Base-by-base conservation (phyloP, 1,139 yeast species). In the Scheffersomyces stambukii region DNA sequence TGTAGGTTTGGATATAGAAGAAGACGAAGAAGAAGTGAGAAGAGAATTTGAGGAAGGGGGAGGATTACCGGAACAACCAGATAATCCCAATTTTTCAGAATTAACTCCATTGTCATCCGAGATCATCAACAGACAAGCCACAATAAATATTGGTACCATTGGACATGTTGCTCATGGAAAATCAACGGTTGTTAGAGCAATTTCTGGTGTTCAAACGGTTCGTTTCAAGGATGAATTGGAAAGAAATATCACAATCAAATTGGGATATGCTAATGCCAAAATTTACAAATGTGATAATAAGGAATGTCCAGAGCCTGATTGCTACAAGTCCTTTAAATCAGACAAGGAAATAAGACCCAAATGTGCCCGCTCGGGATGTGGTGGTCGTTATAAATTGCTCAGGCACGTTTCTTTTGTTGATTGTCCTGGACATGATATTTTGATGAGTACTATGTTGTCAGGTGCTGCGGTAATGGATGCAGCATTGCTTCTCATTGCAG, bases 381-480 rank as follows among this genome's bases (percentile, higher is more conserved):
- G 55, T 11, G 95, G 96, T 39, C 84, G 95, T 55, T 89, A 88
- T 63, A 75, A 77, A 50, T 72, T 93, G 45, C 78, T 88, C 28
- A 86, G 99, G 64, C 99, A 93, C 57, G 98, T 93, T 33, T 88
- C 96, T 6, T 93, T 93, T 50, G 98, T 93, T 38, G 99, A 93
- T 71, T 93, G 98, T 70, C 99, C 99, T 36, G 99, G 98, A 59
- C 99, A 93, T 84, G 99, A 93, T 73, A 91, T 93, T 70, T 81
- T 93, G 60, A 93, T 93, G 98, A 88, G 97, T 75, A 93, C 98
- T 46, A 93, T 93, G 99, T 81, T 93, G 77, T 89, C 97, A 28
- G 99, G 99, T 58, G 99, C 99, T 23, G 99, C 99, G 10, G 98
- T 93, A 45, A 93, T 93, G 99, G 99, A 93, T 63, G 99, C 98